Percentiles rank a stretch among this genome's conserved stretches.
Evolutionary conservation across 805 yeast species (phyloP).

Genomic region (Soucietia sequanensis): DNA sequence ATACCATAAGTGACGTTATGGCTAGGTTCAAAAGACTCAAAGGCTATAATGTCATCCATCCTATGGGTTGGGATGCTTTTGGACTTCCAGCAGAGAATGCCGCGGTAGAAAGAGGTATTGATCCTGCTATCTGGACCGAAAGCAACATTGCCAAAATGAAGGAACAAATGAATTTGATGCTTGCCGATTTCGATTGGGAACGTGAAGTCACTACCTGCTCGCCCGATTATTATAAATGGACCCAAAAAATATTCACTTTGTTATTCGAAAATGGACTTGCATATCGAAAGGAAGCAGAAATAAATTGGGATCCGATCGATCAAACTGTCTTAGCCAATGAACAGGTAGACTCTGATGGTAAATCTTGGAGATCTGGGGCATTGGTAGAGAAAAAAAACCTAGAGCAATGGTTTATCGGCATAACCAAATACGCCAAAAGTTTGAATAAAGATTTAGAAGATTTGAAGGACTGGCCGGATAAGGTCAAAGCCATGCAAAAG

Average conservation of each 20-base stretch:
- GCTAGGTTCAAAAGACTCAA: conserved; percentile 74
- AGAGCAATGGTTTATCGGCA: conserved; percentile 92
- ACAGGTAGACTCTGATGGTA: conserved; percentile 88
- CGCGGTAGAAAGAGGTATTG: conserved; percentile 79
- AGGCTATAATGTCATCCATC: conserved; percentile 82
- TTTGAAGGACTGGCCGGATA: conserved; percentile 79
- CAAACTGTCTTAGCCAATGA: conserved; percentile 92
- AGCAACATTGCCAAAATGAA: conserved; percentile 84
- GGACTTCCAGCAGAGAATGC: conserved; percentile 99
- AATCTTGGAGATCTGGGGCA: conserved; percentile 98
- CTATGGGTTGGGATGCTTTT: conserved; percentile 99
- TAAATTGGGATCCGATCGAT: conserved; percentile 98
- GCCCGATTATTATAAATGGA: conserved; percentile 88
- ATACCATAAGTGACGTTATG: conserved; percentile 83
- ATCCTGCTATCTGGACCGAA: conserved; percentile 82
- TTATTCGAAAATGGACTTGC: conserved; percentile 78
- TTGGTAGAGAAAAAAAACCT: conserved; percentile 76
- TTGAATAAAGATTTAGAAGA: conserved; percentile 61
- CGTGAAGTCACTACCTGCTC: conserved; percentile 82
- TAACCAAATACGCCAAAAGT: conserved; percentile 74
- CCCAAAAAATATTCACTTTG: conserved; percentile 80
- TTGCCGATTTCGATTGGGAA: conserved; percentile 92
- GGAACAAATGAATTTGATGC: conserved; percentile 71
- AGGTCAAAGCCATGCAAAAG: conserved; percentile 85
- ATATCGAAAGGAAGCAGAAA: conserved; percentile 80